Conservation (phyloP, 2,329 filamentous ascomycete species). For the Fusarium staphyleae region DNA sequence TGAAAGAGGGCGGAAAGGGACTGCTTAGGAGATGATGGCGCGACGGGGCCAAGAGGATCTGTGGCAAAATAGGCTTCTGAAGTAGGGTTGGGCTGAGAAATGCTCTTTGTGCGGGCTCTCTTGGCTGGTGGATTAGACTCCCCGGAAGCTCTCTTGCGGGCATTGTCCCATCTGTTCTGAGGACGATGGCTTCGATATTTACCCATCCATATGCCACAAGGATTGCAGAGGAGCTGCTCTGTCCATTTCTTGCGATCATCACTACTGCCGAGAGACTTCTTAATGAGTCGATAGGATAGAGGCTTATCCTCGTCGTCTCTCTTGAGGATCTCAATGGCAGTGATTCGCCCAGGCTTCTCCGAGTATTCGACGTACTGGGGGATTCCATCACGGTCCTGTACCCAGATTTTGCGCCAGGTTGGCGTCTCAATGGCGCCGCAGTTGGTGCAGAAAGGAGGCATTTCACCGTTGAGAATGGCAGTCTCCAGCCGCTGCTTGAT, state of each 20-base stretch:
- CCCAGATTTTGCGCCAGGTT: slow-evolving; percentile 93
- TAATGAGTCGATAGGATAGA: slow-evolving; percentile 75
- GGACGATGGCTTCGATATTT: slow-evolving; percentile 89
- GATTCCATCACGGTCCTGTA: slow-evolving; percentile 74
- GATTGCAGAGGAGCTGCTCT: slow-evolving; percentile 85
- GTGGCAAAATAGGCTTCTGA: slow-evolving; percentile 64
- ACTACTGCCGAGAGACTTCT: slow-evolving; percentile 70
- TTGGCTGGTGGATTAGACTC: slow-evolving; percentile 53
- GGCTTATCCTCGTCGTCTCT: slow-evolving; percentile 68
- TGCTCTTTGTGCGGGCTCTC: slow-evolving; percentile 58
- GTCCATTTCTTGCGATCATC: slow-evolving; percentile 73
- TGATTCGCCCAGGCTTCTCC: slow-evolving; percentile 74
- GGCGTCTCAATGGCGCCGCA: slow-evolving; percentile 96
- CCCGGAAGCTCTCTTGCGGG: slow-evolving; percentile 57
- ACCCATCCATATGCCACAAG: slow-evolving; percentile 92
- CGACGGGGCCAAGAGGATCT: slow-evolving; percentile 58
- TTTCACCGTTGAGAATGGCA: slow-evolving; percentile 77
- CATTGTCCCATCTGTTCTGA: slow-evolving; percentile 80
- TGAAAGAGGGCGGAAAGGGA: slow-evolving; percentile 23
- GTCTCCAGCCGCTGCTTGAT: slow-evolving; percentile 66
- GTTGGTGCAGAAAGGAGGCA: slow-evolving; percentile 89
- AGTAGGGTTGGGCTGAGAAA: slow-evolving; percentile 53
- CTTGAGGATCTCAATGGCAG: slow-evolving; percentile 74
- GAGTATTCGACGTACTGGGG: slow-evolving; percentile 76
- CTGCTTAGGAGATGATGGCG: slow-evolving; percentile 48